Percentiles rank a stretch among this genome's conserved stretches.
These are phyloP conservation scores for Fusarium sp. DNA, from an alignment of 2,329 filamentous ascomycete genomes.

Conservation along the genomic window DNA sequence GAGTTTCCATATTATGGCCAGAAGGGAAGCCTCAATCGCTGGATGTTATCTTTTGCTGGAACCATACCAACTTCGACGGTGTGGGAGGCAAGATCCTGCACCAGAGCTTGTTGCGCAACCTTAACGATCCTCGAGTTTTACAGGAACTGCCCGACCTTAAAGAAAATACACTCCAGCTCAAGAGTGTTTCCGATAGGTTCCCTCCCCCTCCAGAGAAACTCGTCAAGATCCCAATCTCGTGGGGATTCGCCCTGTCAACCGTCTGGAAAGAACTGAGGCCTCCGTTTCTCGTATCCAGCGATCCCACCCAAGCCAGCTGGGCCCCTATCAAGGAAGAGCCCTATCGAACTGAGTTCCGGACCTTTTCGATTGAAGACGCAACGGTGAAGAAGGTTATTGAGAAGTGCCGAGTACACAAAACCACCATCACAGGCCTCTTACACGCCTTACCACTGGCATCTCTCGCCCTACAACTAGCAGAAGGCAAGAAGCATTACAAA, in stretches of 20 bases:
- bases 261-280: conserved; percentile 41
- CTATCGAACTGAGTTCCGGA: conserved; percentile 39
- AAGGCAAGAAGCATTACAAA: conserved; percentile 19
- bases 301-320: conserved; percentile 41
- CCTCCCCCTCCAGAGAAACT: conserved; percentile 47
- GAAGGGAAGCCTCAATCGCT: conserved; percentile 19
- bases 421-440: conserved; percentile 50
- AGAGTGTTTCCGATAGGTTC: conserved; percentile 24
- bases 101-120: conserved; percentile 45
- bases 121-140: conserved; percentile 33
- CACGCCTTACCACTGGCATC: conserved; percentile 45
- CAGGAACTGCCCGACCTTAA: conserved; percentile 2
- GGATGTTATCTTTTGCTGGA: conserved; percentile 49
- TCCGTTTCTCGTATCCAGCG: conserved; percentile 21
- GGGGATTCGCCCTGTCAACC: conserved; percentile 33
- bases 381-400: conserved; percentile 37
- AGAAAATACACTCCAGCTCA: conserved; percentile 15
- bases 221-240: conserved; percentile 37
- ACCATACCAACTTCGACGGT: conserved; percentile 50
- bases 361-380: conserved; percentile 36
- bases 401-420: conserved; percentile 47
- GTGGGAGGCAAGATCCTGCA: conserved; percentile 53
- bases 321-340: conserved; percentile 40
- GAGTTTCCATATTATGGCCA: conserved; percentile 36
- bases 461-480: conserved; percentile 37